Base-by-base conservation (phyloP, 176 grass and related monocot genomes). In the Triticum timopheevii region DNA sequence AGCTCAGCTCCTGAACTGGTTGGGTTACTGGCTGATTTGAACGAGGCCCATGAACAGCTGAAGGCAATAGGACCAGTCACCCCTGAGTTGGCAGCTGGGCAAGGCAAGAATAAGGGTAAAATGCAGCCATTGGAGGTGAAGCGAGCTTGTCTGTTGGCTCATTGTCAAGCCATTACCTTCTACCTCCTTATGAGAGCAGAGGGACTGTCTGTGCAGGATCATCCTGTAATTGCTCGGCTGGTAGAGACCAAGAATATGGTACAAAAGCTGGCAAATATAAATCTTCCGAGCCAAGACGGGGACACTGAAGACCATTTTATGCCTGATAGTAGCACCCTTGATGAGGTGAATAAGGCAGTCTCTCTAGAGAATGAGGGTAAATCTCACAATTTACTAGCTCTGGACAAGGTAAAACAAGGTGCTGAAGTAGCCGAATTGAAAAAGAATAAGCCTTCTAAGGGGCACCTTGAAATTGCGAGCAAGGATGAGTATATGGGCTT, bases 151-250 rank as follows among this genome's bases (percentile, higher is more conserved):
- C 78, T 95, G 71, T 76, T 92, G 77, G 89, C 85, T 80, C 93
- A 98, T 81, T 96, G 90, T 86, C 96, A 96, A 79, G 73, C 93
- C 80, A 98, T 98, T 89, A 95, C 84, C 50, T 98, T 94, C 78
- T 96, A 98, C 88, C 96, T 98, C 76, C 93, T 98, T 89, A 89
- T 96, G 77, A 98, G 94, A 87, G 88, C 93, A 12, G 93, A 98
- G 82, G 96, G 96, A 58, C 88, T 93, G 52, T 58, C 93, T 19
- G 87, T 98, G 44, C 88, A 91, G 33, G 92, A 96, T 90, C 96
- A 98, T 91, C 96, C 96, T 79, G 90, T 98, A 70, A 94, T 96
- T 88, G 84, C 90, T 72, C 93, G 82, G 52, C 85, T 98, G 47
- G 88, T 96, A 84, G 96, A 98, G 81, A 98, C 93, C 73, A 98